Percentiles rank a stretch among this genome's conserved stretches.
Conservation (phyloP, 306 rosid genomes). For the Rubus parviflorus region DNA sequence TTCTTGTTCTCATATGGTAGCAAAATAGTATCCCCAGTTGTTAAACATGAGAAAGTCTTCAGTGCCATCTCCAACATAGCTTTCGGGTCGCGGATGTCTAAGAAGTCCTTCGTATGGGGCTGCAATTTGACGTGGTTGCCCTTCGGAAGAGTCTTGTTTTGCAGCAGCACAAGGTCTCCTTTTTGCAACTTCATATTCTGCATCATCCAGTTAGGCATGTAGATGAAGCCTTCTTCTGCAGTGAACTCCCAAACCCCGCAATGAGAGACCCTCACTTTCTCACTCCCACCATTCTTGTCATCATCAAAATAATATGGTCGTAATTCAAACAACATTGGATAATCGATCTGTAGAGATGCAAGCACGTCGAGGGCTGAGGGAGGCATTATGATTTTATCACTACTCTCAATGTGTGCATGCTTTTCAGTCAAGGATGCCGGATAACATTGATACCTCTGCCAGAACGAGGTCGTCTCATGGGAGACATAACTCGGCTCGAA, state of each 20-base stretch:
- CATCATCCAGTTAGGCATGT: conserved; percentile 25
- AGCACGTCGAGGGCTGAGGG: conserved; percentile 19
- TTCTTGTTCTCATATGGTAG: not conserved
- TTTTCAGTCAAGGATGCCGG: not conserved
- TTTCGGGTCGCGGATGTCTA: conserved; percentile 14
- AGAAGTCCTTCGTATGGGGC: conserved; percentile 13
- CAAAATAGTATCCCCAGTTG: conserved; percentile 21
- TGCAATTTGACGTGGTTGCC: conserved; percentile 17
- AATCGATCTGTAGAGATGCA: not conserved
- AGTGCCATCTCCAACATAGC: conserved; percentile 9
- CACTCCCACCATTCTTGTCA: not conserved
- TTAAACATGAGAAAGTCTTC: conserved; percentile 10
- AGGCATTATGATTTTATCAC: conserved; percentile 27
- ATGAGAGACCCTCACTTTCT: not conserved
- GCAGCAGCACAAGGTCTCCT: not conserved
- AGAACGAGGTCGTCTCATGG: not conserved
- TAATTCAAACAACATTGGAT: conserved; percentile 18
- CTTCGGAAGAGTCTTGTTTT: conserved; percentile 2
- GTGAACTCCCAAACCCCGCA: conserved; percentile 26
- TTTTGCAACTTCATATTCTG: conserved; percentile 8
- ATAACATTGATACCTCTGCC: conserved; percentile 12
- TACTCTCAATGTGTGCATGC: not conserved
- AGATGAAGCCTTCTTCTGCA: conserved; percentile 15
- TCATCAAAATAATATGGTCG: not conserved
- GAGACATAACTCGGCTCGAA: not conserved